Percentiles rank a stretch among this genome's conserved stretches.
Evolutionary conservation across 2,329 filamentous ascomycete genomes (phyloP).

Genomic region (Sclerotinia spermophila): DNA sequence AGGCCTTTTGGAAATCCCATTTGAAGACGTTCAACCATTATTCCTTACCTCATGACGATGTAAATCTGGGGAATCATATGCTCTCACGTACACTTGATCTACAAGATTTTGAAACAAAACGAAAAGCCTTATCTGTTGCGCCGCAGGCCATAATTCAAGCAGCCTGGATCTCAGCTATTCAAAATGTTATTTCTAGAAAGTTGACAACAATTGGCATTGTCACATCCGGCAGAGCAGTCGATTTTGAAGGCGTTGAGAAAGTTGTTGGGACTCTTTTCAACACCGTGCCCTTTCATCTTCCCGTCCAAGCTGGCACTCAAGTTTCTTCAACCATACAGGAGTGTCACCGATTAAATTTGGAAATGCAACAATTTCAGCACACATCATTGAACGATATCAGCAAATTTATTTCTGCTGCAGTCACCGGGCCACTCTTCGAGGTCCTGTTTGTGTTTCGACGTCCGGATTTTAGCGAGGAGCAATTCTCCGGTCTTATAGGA

Average conservation of each 20-base stretch:
- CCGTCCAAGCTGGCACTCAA: slow-evolving; percentile 43
- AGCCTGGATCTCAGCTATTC: slow-evolving; percentile 64
- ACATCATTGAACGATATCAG: slow-evolving; percentile 74
- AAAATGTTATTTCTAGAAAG: slow-evolving; percentile 45
- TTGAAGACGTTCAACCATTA: slow-evolving; percentile 28
- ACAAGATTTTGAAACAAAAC: slow-evolving; percentile 47
- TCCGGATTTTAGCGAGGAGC: slow-evolving; percentile 36
- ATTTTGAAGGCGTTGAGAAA: slow-evolving; percentile 60
- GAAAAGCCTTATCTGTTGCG: slow-evolving; percentile 64
- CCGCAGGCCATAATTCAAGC: slow-evolving; percentile 77
- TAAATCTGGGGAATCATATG: slow-evolving; percentile 25
- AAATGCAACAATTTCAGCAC: slow-evolving; percentile 69
- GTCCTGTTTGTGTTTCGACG: slow-evolving; percentile 78
- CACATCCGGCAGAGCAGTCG: slow-evolving; percentile 71
- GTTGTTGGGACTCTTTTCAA: slow-evolving; percentile 87
- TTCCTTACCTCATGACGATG: slow-evolving; percentile 17
- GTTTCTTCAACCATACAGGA: slow-evolving; percentile 58
- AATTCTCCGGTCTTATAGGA: slow-evolving; percentile 49
- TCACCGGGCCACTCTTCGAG: slow-evolving; percentile 65
- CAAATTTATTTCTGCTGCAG: slow-evolving; percentile 63
- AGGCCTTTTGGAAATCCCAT: slow-evolving; percentile 60
- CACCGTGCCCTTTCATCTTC: slow-evolving; percentile 69
- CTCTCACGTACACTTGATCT: slow-evolving; percentile 40
- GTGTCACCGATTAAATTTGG: slow-evolving; percentile 69
- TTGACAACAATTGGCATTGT: slow-evolving; percentile 63